Base-by-base conservation (phyloP, 2,329 filamentous ascomycete species). In the Dactylellina sp. region DNA sequence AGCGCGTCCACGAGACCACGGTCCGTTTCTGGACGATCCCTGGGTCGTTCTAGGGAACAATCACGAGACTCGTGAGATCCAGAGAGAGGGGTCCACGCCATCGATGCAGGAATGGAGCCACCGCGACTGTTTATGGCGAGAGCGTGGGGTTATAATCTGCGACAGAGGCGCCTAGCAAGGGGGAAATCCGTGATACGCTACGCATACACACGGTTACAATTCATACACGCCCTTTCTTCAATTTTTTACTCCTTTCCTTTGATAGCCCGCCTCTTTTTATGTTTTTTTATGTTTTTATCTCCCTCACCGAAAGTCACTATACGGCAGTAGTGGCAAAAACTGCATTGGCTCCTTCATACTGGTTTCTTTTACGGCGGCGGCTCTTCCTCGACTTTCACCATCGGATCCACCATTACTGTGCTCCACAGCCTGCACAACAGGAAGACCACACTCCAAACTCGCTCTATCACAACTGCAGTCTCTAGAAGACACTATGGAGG, bases 1-100 rank as follows among this genome's bases (percentile, higher is more conserved):
- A 55, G 40, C 56, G 35, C 52, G 64, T 47, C 44, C 64, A 70
- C 64, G 64, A 70, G 64, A 70, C 59, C 56, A 55, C 53, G 35
- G 28, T 49, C 64, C 49, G 18, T 47, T 55, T 62, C 39, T 37
- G 64, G 64, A 56, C 49, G 49, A 22, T 32, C 47, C 50, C 25
- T 53, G 46, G 12, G 25, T 32, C 46, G 14, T 53, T 37, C 6
- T 16, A 46, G 39, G n/a, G 22, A 25, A 50, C 25, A 37, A 50
- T 59, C 32, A 40, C 59, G 60, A 50, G 37, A 9, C 5, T 32
- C 4, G 28, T 32, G 28, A 32, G 28, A 32, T 32, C 28, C 9
- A n/a, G n/a, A n/a, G n/a, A n/a, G n/a, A n/a, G n/a, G n/a, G n/a
- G 37, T 28, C 32, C 32, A 55, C 66, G 60, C 65, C 65, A 63